These are phyloP conservation scores for Populus pruinosa DNA, from an alignment of 345 rosid genomes.

Conservation along the genomic window DNA sequence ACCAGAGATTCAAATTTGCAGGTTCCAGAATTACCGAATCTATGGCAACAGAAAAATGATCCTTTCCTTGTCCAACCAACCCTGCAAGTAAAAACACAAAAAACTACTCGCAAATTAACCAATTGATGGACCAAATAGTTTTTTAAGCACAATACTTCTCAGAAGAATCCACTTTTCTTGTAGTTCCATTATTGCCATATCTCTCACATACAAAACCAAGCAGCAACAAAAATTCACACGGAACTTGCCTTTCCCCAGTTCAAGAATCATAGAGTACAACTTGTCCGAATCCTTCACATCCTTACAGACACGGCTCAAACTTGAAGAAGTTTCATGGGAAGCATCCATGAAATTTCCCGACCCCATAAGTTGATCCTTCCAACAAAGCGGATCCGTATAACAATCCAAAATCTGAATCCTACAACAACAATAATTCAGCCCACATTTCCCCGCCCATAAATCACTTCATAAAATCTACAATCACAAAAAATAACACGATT, in stretches of 20 bases:
- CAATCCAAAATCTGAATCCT: slow-evolving; percentile 88
- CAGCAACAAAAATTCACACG: background rate
- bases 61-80: slow-evolving; percentile 57
- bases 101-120: background rate
- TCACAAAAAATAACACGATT: background rate
- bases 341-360: slow-evolving; percentile 19
- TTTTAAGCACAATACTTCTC: background rate
- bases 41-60: slow-evolving; percentile 64
- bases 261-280: slow-evolving; percentile 54
- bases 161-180: background rate
- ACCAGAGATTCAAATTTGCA: slow-evolving; percentile 7
- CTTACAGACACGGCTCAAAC: slow-evolving; percentile 28
- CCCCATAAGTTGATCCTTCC: slow-evolving; percentile 46
- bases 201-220: background rate
- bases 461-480: background rate
- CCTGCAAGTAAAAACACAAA: slow-evolving; percentile 42
- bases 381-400: slow-evolving; percentile 78
- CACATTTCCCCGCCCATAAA: slow-evolving; percentile 6
- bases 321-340: slow-evolving; percentile 29
- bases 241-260: slow-evolving; percentile 61
- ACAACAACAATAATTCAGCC: background rate
- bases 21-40: slow-evolving; percentile 58
- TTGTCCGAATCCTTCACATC: slow-evolving; percentile 61
- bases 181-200: background rate
- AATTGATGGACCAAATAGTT: background rate